A percentile compares a stretch with the other conserved stretches of the same genome.
Evolutionary conservation across 1,284 basidiomycete species (phyloP).

Genomic region (Apiotrichum sp.): DNA sequence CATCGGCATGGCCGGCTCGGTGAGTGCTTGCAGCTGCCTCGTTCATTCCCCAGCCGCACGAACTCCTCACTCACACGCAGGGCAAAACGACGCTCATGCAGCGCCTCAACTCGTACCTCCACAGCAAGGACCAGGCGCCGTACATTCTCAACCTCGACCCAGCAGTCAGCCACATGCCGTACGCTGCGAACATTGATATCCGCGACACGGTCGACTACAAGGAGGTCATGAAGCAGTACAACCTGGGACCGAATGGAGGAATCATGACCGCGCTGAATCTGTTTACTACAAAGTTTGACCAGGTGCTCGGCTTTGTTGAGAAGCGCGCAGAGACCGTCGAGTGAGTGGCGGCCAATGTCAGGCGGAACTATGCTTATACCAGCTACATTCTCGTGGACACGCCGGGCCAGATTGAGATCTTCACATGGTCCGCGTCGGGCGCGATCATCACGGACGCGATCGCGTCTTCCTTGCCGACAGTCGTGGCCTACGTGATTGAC

Average conservation of each 20-base stretch:
- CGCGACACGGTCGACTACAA: slow-evolving; percentile 95
- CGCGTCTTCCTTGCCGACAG: slow-evolving; percentile 84
- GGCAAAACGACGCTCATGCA: slow-evolving; percentile 98
- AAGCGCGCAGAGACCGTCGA: slow-evolving; percentile 81
- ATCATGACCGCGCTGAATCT: slow-evolving; percentile 95
- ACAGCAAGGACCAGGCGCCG: slow-evolving; percentile 59
- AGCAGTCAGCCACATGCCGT: slow-evolving; percentile 82
- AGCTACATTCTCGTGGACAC: slow-evolving; percentile 95
- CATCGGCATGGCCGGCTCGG: slow-evolving; percentile 54
- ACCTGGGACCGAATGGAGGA: slow-evolving; percentile 95
- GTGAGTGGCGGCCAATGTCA: slow-evolving; percentile 51
- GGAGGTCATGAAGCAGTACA: slow-evolving; percentile 99
- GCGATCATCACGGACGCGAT: slow-evolving; percentile 98
- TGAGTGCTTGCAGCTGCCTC: slow-evolving; percentile 18
- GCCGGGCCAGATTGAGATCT: slow-evolving; percentile 99
- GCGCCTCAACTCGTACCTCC: slow-evolving; percentile 80
- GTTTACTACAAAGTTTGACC: slow-evolving; percentile 99
- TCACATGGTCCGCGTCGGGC: slow-evolving; percentile 98
- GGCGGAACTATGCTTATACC: too few relatives aligned
- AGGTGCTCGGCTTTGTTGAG: slow-evolving; percentile 87
- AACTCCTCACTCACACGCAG: slow-evolving; percentile 38
- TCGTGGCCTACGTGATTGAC: slow-evolving; percentile 95
- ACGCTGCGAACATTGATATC: slow-evolving; percentile 96
- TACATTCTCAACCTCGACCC: slow-evolving; percentile 98
- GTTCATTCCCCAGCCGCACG: neutral